These are phyloP conservation scores for Pleodorina starrii DNA, from an alignment of 139 green algal species.

Conservation along the genomic window DNA sequence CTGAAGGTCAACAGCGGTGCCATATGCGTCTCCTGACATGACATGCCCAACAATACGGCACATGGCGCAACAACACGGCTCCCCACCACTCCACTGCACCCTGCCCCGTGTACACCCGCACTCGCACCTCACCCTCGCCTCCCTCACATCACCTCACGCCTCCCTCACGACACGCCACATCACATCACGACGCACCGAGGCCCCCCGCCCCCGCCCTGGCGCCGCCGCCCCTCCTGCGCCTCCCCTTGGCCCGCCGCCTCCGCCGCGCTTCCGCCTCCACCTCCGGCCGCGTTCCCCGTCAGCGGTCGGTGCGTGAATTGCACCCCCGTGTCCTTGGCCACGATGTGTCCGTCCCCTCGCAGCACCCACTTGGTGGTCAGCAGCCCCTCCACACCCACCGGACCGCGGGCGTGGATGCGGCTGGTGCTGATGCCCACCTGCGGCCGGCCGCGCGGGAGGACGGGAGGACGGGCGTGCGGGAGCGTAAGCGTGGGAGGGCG, in stretches of 20 bases:
- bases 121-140: too few species aligned
- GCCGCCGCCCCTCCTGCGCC: background rate
- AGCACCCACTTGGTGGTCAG: conserved; percentile 96
- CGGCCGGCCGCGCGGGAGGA: background rate
- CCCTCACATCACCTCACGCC: too few species aligned
- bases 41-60: too few species aligned
- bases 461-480: too few species aligned
- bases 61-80: too few species aligned
- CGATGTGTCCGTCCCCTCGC: conserved; percentile 86
- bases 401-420: conserved; percentile 97
- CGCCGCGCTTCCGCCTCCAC: background rate
- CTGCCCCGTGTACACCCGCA: too few species aligned
- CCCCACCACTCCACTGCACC: too few species aligned
- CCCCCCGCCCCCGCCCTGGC: background rate
- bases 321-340: conserved; percentile 94
- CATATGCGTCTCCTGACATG: too few species aligned
- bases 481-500: too few species aligned
- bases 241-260: too few species aligned
- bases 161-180: background rate
- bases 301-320: conserved; percentile 91
- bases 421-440: conserved; percentile 97
- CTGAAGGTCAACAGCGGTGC: too few species aligned
- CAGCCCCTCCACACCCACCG: conserved; percentile 98
- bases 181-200: conserved; percentile 17
- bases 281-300: conserved; percentile 12